phyloP scores from a whole-genome alignment of 192 early-diverging fungal genomes.

The Mortierella hygrophila region DNA sequence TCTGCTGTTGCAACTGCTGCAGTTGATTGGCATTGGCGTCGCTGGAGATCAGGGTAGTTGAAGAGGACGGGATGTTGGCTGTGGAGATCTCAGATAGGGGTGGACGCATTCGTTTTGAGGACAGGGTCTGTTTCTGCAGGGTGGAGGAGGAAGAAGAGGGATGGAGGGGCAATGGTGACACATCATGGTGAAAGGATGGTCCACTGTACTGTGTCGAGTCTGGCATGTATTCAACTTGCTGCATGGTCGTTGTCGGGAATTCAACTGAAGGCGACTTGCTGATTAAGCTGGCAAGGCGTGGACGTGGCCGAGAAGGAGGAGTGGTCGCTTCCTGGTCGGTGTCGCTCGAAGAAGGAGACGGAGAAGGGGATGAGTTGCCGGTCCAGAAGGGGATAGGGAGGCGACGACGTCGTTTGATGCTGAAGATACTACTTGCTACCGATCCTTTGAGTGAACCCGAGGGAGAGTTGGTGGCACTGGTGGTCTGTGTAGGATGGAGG shows the following conservation, averaged over 20 bases:
- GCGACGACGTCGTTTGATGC: constrained; percentile 18
- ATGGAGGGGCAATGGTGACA: neutral
- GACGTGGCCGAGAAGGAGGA: neutral
- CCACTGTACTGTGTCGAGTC: constrained; percentile 14
- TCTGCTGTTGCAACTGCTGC: neutral
- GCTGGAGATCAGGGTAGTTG: constrained; percentile 1
- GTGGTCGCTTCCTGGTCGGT: neutral
- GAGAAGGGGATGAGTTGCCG: neutral
- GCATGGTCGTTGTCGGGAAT: constrained; percentile 10
- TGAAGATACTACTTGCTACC: neutral
- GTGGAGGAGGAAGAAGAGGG: neutral
- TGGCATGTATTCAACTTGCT: constrained; percentile 36
- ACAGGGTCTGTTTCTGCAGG: constrained; percentile 13
- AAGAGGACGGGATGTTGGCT: neutral
- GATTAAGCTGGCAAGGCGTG: neutral
- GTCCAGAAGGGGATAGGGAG: neutral
- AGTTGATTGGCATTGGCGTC: neutral
- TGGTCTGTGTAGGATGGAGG: neutral
- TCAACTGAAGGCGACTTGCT: neutral
- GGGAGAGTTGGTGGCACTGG: neutral
- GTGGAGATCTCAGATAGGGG: constrained; percentile 37
- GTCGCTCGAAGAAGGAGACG: constrained; percentile 5
- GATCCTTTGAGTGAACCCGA: constrained; percentile 12
- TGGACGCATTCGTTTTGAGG: constrained; percentile 43
- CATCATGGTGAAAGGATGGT: neutral